A percentile compares a stretch with the other conserved stretches of the same genome.
Evolutionary conservation across 176 grass and related monocot species (phyloP).

Genomic region (Cenchrus americanus): DNA sequence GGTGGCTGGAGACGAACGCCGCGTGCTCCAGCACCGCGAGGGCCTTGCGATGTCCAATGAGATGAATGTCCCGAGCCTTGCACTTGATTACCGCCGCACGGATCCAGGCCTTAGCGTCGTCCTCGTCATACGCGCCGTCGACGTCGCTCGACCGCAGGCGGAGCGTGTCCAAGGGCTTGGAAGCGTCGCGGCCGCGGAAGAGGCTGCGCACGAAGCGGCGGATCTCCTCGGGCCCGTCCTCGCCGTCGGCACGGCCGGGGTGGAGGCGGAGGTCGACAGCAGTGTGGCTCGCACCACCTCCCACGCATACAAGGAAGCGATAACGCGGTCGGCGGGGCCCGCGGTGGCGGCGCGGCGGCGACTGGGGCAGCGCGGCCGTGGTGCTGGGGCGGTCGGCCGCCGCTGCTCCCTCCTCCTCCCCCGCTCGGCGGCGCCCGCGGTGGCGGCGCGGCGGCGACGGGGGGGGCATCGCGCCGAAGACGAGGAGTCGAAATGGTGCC

Average conservation of each 20-base stretch:
- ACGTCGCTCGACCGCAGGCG: conserved; percentile 1
- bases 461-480: background rate
- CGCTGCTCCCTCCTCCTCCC: background rate
- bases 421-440: background rate
- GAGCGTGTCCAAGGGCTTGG: background rate
- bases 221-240: background rate
- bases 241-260: background rate
- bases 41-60: background rate
- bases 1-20: background rate
- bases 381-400: background rate
- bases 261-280: conserved; percentile 25
- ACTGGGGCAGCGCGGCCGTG: no score
- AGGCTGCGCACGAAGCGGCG: background rate
- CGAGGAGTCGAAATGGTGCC: background rate
- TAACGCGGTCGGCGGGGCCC: no score
- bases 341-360: no score
- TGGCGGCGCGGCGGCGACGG: background rate
- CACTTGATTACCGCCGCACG: background rate
- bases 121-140: background rate
- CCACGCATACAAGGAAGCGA: no score
- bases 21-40: background rate
- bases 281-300: no score
- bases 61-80: background rate
- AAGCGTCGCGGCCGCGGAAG: conserved; percentile 8
- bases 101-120: conserved; percentile 3